These are phyloP conservation scores for Phytophthora tubulina DNA, from an alignment of 352 stramenopile species.

Conservation along the genomic window DNA sequence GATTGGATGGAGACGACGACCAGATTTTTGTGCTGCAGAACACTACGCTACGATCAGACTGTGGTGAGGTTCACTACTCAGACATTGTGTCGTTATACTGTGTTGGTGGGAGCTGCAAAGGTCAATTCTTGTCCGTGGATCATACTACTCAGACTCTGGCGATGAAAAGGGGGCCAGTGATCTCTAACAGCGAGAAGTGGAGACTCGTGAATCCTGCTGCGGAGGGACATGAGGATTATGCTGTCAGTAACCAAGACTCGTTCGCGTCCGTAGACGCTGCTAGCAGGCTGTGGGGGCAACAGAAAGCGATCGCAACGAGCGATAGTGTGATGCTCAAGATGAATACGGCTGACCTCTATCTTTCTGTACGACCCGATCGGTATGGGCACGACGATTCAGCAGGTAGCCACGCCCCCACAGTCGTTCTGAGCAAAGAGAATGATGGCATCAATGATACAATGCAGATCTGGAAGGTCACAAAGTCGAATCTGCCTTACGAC, in stretches of 20 bases:
- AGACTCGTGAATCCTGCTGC: constrained; percentile 66
- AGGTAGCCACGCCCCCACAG: constrained; percentile 17
- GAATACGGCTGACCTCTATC: constrained; percentile 64
- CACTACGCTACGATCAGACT: constrained; percentile 72
- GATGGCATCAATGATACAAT: constrained; percentile 59
- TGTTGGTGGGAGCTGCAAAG: constrained; percentile 67
- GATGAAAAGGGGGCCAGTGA: constrained; percentile 78
- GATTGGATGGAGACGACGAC: constrained; percentile 74
- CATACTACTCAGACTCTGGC: constrained; percentile 60
- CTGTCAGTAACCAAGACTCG: constrained; percentile 42
- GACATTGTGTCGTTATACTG: constrained; percentile 86
- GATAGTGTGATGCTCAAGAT: constrained; percentile 83
- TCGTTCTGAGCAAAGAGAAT: constrained; percentile 61
- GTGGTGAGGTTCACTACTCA: constrained; percentile 75
- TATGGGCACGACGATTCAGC: constrained; percentile 28
- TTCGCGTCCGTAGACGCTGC: constrained; percentile 54
- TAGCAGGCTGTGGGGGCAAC: constrained; percentile 63
- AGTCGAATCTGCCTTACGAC: constrained; percentile 88
- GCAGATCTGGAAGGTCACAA: constrained; percentile 88
- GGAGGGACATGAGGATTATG: constrained; percentile 32
- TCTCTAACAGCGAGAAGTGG: constrained; percentile 87
- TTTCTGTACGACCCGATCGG: constrained; percentile 46
- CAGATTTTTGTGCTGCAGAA: constrained; percentile 88
- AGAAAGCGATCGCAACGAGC: constrained; percentile 72
- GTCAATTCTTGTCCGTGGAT: constrained; percentile 82